Conservation (phyloP, 139 green algal species). For the Yamagishiella unicocca region DNA sequence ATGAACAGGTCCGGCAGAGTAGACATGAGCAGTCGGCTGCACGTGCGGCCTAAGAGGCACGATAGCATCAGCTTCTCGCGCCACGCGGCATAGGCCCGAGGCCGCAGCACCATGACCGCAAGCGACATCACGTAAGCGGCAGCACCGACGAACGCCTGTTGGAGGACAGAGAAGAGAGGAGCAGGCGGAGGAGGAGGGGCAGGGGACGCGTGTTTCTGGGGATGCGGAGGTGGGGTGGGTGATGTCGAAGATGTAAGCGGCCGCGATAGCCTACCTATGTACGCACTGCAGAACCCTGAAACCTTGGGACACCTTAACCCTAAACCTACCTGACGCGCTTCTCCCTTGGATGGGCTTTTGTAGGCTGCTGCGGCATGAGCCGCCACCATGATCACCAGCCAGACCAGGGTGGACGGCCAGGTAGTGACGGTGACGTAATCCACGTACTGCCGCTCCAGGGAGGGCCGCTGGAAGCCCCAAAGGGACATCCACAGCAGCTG, state of each 20-base stretch:
- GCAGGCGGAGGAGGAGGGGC: background rate
- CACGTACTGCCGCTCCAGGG: conserved; percentile 16
- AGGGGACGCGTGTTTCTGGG: background rate
- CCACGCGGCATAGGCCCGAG: background rate
- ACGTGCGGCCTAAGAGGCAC: conserved; percentile 27
- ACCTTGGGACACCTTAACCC: no score
- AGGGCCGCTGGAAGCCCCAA: background rate
- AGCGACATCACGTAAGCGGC: background rate
- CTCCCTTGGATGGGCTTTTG: conserved; percentile 9
- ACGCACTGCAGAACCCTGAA: no score
- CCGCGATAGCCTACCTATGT: background rate
- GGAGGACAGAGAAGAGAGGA: background rate
- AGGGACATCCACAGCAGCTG: background rate
- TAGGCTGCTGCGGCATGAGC: background rate
- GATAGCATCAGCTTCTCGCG: conserved; percentile 31
- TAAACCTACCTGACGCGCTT: conserved; percentile 40
- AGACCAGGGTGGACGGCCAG: background rate
- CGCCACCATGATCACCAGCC: conserved; percentile 30
- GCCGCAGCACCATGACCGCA: background rate
- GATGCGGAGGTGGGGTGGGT: no score
- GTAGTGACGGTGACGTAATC: conserved; percentile 7
- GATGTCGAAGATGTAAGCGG: no score
- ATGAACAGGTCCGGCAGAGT: background rate
- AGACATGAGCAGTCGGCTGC: background rate
- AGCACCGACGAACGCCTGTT: conserved; percentile 9